Base-by-base conservation (phyloP, 1,284 basidiomycete genomes). In the Fomitopsis betulina region DNA sequence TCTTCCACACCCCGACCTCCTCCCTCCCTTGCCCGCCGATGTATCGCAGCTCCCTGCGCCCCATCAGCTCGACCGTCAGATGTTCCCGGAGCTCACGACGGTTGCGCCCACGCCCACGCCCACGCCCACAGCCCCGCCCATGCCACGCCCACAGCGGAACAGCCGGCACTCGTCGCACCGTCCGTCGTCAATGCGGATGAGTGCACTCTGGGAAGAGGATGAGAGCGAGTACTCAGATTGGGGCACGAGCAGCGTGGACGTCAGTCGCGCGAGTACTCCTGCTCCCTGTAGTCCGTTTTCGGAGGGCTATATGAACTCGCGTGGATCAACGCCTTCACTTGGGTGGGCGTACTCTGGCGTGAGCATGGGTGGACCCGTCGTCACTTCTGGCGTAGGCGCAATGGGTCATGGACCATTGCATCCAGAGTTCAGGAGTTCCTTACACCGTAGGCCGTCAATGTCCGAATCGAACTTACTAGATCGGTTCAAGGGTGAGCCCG, bases 121-220 rank as follows among this genome's bases (percentile, higher is more conserved):
- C 21, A n/a, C n/a, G n/a, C n/a, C n/a, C n/a, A n/a, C n/a, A n/a
- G n/a, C 54, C 8, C 42, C 65, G 5, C n/a, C 59, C 4, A 23
- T 40, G 38, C 0, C 63, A n/a, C 62, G 62, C 27, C 37, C 59
- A 9, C 58, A 62, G 38, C 59, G 65, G 32, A 51, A 60, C 42
- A 67, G 64, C n/a, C 61, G 59, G 38, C 62, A 63, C 21, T 66
- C 49, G 9, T 51, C 66, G 27, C 57, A 49, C 27, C 63, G 63
- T 23, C 55, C 60, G 30, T 66, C 59, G 42, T 58, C 58, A 8
- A 60, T 61, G 30, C 72, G 75, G 5, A 78, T 78, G 78, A 76
- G 75, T 25, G 77, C 76, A 10, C 65, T 79, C 23, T 67, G 75
- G 65, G 77, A 79, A 59, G 78, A 79, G 54, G 76, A 78, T 60